Percentiles rank a stretch among this genome's conserved stretches.
These are phyloP conservation scores for Arabidopsis arenosa DNA, from an alignment of 345 rosid genomes.

Conservation along the genomic window DNA sequence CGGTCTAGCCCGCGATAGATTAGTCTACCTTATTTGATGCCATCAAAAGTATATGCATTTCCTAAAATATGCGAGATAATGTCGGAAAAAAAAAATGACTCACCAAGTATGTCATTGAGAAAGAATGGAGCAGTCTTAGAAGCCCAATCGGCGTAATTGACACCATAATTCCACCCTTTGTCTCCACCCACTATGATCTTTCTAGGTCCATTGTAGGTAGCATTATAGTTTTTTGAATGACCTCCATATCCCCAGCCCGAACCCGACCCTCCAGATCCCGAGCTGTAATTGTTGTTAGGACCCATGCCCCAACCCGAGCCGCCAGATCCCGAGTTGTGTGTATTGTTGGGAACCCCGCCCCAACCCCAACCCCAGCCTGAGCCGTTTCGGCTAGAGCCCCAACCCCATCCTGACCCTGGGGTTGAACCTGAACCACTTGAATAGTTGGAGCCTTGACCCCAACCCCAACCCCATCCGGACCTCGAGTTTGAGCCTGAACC, in stretches of 20 bases:
- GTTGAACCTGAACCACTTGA: constrained; percentile 35
- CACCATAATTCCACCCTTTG: constrained; percentile 66
- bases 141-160: constrained; percentile 71
- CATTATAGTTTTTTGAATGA: constrained; percentile 31
- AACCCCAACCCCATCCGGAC: constrained; percentile 34
- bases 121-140: constrained; percentile 59
- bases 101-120: constrained; percentile 71
- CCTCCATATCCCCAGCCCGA: constrained; percentile 36
- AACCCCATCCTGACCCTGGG: constrained; percentile 24
- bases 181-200: constrained; percentile 71
- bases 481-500: constrained; percentile 31
- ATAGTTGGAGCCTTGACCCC: constrained; percentile 42
- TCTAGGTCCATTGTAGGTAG: constrained; percentile 38
- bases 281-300: constrained; percentile 3
- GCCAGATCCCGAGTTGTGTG: constrained; percentile 4
- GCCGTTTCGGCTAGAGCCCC: constrained; percentile 23
- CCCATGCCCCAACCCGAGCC: constrained; percentile 38
- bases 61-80: neutral
- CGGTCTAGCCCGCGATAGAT: too few relatives aligned
- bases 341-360: neutral
- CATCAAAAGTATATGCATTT: neutral
- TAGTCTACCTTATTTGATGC: neutral
- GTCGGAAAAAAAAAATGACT: constrained; percentile 2
- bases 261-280: constrained; percentile 24
- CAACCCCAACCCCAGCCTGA: constrained; percentile 41